Percentiles rank a stretch among this genome's conserved stretches.
Evolutionary conservation across 169 alveolate species (phyloP).

Genomic region (Babesia gibsoni): DNA sequence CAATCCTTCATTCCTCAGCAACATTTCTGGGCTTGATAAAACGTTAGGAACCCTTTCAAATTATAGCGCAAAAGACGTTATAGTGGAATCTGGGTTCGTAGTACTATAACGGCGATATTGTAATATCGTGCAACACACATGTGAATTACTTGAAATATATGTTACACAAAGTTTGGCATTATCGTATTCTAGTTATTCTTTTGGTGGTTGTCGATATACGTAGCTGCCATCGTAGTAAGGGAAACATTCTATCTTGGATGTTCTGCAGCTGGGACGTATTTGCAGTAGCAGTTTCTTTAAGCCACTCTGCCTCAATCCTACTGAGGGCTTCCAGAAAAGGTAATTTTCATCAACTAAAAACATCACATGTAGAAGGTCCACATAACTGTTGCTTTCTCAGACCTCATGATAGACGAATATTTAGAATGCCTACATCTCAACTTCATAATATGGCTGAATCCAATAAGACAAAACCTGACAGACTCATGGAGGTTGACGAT

Average conservation of each 20-base stretch:
- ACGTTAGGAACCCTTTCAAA: not conserved
- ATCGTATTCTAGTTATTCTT: not conserved
- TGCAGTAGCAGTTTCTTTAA: not conserved
- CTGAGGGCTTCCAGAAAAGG: too few relatives aligned
- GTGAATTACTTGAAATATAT: not conserved
- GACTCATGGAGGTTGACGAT: too few relatives aligned
- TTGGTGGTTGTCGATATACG: not conserved
- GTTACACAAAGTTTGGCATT: not conserved
- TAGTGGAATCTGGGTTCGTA: conserved; percentile 7
- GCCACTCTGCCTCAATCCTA: not conserved
- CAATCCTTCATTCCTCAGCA: conserved; percentile 16
- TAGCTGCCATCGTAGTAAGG: not conserved
- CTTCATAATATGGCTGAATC: too few relatives aligned
- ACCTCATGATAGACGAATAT: too few relatives aligned
- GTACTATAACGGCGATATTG: not conserved
- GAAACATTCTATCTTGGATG: not conserved
- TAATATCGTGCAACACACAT: not conserved
- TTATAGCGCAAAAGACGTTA: not conserved
- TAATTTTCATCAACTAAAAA: too few relatives aligned
- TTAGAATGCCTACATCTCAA: too few relatives aligned
- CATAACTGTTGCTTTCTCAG: too few relatives aligned
- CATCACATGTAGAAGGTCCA: too few relatives aligned
- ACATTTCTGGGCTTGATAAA: conserved; percentile 26
- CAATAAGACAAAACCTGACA: too few relatives aligned
- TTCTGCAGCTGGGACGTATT: not conserved